A percentile compares a stretch with the other conserved stretches of the same genome.
phyloP scores from a whole-genome alignment of 208 protist species.

The Trypanosoma caninum region DNA sequence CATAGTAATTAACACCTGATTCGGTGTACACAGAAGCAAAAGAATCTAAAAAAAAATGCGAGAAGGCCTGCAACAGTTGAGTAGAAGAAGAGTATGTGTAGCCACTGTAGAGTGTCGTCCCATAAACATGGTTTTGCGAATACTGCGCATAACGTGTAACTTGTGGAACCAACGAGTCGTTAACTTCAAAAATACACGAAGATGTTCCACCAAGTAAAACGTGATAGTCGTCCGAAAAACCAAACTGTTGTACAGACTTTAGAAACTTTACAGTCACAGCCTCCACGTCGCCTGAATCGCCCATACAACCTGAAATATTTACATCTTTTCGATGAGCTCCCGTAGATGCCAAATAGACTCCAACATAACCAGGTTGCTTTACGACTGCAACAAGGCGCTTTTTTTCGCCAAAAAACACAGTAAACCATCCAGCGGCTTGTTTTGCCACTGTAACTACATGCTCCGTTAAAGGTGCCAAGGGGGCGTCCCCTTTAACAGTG shows the following conservation, averaged over 20 bases:
- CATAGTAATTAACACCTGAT: constrained; percentile 10
- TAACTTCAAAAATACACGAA: constrained; percentile 18
- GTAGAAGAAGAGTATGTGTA: constrained; percentile 5
- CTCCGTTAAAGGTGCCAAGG: not conserved
- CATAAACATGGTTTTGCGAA: not conserved
- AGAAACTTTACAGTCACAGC: not conserved
- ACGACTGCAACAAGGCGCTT: constrained; percentile 11
- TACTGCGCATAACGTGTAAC: not conserved
- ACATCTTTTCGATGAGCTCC: constrained; percentile 3
- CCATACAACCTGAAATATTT: constrained; percentile 2
- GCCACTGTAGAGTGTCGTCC: constrained; percentile 12
- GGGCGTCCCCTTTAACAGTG: not conserved
- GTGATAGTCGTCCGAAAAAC: constrained; percentile 7
- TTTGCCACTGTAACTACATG: not conserved
- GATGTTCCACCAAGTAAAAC: constrained; percentile 18
- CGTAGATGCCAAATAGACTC: constrained; percentile 1
- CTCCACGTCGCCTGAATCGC: not conserved
- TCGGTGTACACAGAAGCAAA: not conserved
- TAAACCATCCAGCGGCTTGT: not conserved
- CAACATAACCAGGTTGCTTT: not conserved
- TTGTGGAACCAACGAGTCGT: constrained; percentile 13
- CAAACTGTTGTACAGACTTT: constrained; percentile 14
- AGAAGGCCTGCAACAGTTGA: constrained; percentile 10
- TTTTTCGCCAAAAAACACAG: constrained; percentile 14
- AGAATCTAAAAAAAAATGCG: constrained; percentile 1